Base-by-base conservation (phyloP, 306 rosid species). In the Albizia julibrissin region DNA sequence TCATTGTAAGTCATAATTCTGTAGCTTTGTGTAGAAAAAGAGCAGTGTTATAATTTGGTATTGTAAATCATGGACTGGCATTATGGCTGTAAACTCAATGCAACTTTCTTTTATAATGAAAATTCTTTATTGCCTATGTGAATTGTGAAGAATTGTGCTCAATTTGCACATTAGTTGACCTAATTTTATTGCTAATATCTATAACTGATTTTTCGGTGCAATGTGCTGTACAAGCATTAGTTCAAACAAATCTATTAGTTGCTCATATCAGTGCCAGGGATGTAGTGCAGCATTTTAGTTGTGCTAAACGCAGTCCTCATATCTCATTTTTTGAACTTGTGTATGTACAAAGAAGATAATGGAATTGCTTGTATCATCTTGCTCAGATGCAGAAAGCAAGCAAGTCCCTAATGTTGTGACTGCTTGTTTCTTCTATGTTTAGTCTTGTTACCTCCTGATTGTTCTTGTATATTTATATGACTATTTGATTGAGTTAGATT, bases 381-480 rank as follows among this genome's bases (percentile, higher is more conserved):
- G 19, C 69, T 76, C 65, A 18, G 64, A 76, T 49, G 75, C 43
- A 72, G 75, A 83, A 40, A 58, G 82, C 65, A 40, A 58, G 82
- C 65, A 40, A 79, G 52, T 59, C 67, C 21, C 29, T 47, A 15
- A 22, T 31, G 72, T 42, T 7, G 22, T 64, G 49, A 27, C 69
- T 75, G 43, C 33, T 19, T 13, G 13, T 54, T 34, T 43, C 80
- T 49, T 81, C 49, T 37, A 39, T 21, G 40, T 24, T 67, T 81
- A 52, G 21, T 72, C 42, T 44, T 10, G 39, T 75, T 75, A 34
- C 27, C 76, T 49, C 75, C 18, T 77, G 72, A 75, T 39, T 71
- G 1, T 37, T 37, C 40, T 37, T 37, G 40, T 6, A 37, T 37
- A 5, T 6, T 37, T 37, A 37, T 37, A 37, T 37, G 40, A 37